Conservation (phyloP, 2,329 filamentous ascomycete species). For the Ploettnerulaceae sp. region DNA sequence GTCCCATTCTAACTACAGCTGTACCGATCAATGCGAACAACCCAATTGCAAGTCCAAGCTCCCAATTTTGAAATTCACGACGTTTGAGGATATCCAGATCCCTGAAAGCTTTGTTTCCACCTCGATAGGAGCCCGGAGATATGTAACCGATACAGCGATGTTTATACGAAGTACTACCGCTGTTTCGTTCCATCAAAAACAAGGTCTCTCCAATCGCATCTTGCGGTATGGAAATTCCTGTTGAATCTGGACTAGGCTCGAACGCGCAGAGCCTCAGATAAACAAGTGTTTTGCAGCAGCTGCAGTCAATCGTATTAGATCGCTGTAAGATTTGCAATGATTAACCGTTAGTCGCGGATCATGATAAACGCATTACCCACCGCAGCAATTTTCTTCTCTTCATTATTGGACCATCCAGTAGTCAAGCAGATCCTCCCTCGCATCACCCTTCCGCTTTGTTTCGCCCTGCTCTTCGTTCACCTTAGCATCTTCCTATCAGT, state of each 20-base stretch:
- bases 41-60: conserved; percentile 6
- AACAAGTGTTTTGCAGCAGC: not conserved
- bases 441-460: conserved; percentile 1
- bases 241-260: conserved; percentile 18
- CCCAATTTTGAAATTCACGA: conserved; percentile 8
- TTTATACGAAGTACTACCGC: conserved; percentile 10
- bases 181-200: conserved; percentile 6
- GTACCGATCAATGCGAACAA: not conserved
- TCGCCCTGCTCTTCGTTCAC: not conserved
- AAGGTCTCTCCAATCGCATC: conserved; percentile 19
- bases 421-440: conserved; percentile 1
- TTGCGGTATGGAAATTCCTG: not conserved
- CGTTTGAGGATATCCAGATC: conserved; percentile 26
- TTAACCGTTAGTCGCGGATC: conserved; percentile 8
- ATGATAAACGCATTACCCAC: conserved; percentile 8
- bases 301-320: not conserved
- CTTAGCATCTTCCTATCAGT: no score
- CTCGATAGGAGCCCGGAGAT: not conserved
- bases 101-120: conserved; percentile 4
- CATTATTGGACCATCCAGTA: conserved; percentile 7
- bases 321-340: conserved; percentile 14
- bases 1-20: not conserved
- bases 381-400: no score
- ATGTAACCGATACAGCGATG: conserved; percentile 10
- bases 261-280: conserved; percentile 28